Percentiles rank a stretch among this genome's conserved stretches.
phyloP scores from a whole-genome alignment of 345 rosid genomes.

The Schrenkiella parvula region DNA sequence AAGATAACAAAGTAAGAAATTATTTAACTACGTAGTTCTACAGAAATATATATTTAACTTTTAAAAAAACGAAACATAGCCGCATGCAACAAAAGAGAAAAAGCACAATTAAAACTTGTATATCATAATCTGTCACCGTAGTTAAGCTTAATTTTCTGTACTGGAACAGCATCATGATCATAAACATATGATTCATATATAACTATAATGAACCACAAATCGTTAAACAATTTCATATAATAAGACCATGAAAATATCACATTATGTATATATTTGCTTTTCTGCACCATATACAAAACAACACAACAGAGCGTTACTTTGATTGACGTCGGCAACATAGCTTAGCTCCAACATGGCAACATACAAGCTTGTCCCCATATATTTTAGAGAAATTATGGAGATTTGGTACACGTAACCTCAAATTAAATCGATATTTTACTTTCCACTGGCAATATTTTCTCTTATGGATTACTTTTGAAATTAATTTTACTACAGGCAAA shows the following conservation, averaged over 20 bases:
- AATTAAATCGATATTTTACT: background rate
- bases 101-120: background rate
- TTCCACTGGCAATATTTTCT: background rate
- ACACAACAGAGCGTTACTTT: background rate
- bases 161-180: background rate
- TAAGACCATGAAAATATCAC: background rate
- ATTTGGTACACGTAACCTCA: background rate
- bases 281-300: background rate
- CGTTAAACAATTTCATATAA: background rate
- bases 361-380: slow-evolving; percentile 1
- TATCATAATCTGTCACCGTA: background rate
- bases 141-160: background rate
- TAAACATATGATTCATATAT: background rate
- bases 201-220: background rate
- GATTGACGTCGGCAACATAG: slow-evolving; percentile 21
- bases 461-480: background rate
- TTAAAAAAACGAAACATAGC: background rate
- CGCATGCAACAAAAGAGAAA: background rate
- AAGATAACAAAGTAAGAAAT: too few species aligned
- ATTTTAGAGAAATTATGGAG: background rate
- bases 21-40: too few species aligned
- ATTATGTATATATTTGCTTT: background rate
- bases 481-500: background rate
- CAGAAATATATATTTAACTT: too few species aligned
- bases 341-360: background rate